A percentile compares a stretch with the other conserved stretches of the same genome.
These are phyloP conservation scores for Eucommia ulmoides DNA, from an alignment of 257 asterid species.

Conservation along the genomic window DNA sequence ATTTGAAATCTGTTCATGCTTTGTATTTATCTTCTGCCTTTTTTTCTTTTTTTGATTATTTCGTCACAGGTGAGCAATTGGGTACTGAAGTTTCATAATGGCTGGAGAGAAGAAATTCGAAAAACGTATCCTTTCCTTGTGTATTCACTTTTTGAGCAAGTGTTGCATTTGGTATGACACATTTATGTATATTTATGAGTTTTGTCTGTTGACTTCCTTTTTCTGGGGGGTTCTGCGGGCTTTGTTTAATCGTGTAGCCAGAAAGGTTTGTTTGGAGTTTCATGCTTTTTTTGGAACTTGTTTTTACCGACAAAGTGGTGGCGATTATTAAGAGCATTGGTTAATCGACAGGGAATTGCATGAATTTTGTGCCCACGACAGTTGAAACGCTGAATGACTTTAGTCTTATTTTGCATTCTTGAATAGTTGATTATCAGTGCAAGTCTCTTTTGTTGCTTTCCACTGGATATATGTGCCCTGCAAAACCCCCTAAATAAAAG, in stretches of 20 bases:
- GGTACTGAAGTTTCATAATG: slow-evolving; percentile 31
- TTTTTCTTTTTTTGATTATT: not conserved
- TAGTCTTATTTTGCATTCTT: no score
- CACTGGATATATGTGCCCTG: no score
- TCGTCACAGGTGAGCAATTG: slow-evolving; percentile 21
- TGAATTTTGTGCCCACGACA: no score
- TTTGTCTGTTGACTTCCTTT: not conserved
- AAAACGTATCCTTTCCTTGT: slow-evolving; percentile 27
- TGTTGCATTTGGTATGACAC: not conserved
- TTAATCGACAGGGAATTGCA: not conserved
- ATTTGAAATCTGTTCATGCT: no score
- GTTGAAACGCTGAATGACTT: no score
- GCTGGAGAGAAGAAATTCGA: slow-evolving; percentile 43
- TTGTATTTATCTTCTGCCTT: not conserved
- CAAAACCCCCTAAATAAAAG: no score
- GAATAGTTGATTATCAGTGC: no score
- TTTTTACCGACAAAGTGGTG: not conserved
- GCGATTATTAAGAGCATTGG: not conserved
- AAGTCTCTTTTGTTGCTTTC: no score
- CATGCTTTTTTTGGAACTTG: no score
- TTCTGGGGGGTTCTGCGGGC: not conserved
- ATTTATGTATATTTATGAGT: not conserved
- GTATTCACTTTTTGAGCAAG: not conserved
- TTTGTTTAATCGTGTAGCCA: not conserved
- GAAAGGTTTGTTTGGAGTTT: not conserved